Conservation (phyloP, 2,329 filamentous ascomycete genomes). For the Huntiella abstrusa region DNA sequence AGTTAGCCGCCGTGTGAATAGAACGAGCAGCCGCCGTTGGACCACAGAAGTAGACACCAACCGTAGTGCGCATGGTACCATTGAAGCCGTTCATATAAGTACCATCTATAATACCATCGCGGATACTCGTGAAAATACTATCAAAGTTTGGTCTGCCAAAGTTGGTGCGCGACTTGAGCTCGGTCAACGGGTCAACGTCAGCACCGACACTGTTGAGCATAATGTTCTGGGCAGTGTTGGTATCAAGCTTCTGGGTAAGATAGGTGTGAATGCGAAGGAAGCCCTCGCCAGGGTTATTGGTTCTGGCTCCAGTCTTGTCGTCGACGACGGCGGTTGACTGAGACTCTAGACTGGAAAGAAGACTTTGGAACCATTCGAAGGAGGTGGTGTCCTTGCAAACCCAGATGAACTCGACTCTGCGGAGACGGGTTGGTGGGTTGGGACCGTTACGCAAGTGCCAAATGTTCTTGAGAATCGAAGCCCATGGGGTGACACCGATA, state of each 20-base stretch:
- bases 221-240: constrained; percentile 73
- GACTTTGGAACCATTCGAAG: constrained; percentile 84
- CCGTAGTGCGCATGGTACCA: constrained; percentile 46
- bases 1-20: constrained; percentile 69
- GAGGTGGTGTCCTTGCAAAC: constrained; percentile 74
- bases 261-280: constrained; percentile 86
- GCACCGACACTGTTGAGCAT: constrained; percentile 76
- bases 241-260: constrained; percentile 66
- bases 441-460: constrained; percentile 70
- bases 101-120: constrained; percentile 57
- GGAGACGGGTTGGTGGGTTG: constrained; percentile 61
- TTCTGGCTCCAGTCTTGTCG: constrained; percentile 38
- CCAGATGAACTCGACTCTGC: constrained; percentile 86
- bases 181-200: constrained; percentile 63
- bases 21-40: constrained; percentile 39
- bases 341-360: constrained; percentile 62
- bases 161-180: constrained; percentile 63
- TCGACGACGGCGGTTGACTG: constrained; percentile 39
- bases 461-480: constrained; percentile 69
- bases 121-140: constrained; percentile 55
- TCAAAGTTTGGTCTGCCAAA: constrained; percentile 77
- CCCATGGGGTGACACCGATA: constrained; percentile 62
- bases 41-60: constrained; percentile 13
- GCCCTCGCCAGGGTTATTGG: constrained; percentile 34
- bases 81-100: constrained; percentile 60